Conservation (phyloP, 2,329 filamentous ascomycete genomes). For the Lachnellula subtilissima region DNA sequence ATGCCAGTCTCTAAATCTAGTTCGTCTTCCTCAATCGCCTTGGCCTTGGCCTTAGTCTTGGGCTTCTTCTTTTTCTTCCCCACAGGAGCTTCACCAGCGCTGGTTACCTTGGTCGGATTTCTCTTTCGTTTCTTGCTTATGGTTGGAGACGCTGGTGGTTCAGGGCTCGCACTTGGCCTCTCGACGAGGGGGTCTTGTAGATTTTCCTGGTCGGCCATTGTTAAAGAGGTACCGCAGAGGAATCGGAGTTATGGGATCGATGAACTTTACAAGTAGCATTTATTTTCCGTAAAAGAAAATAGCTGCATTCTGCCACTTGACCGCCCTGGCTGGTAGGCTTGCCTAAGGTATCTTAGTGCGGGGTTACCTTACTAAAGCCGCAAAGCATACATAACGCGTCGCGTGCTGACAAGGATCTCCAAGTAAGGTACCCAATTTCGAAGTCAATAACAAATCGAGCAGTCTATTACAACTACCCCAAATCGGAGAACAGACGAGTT, state of each 20-base stretch:
- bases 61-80: slow-evolving; percentile 13
- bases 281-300: background rate
- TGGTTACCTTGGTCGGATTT: background rate
- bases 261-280: too few species aligned
- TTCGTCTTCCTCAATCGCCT: slow-evolving; percentile 50
- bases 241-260: too few species aligned
- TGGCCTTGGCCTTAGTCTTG: slow-evolving; percentile 41
- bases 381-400: background rate
- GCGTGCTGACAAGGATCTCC: background rate
- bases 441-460: background rate
- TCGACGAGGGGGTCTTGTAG: slow-evolving; percentile 30
- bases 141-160: slow-evolving; percentile 3
- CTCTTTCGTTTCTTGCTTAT: slow-evolving; percentile 30
- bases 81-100: background rate
- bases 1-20: slow-evolving; percentile 67
- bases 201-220: slow-evolving; percentile 24
- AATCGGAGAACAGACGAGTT: too few species aligned
- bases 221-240: background rate
- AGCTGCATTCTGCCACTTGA: background rate
- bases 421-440: background rate
- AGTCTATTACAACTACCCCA: too few species aligned
- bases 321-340: background rate
- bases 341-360: background rate
- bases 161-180: slow-evolving; percentile 17
- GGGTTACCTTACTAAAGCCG: too few species aligned